Evolutionary conservation across 2,329 filamentous ascomycete genomes (phyloP).

Genomic region (Gremmenia infestans): DNA sequence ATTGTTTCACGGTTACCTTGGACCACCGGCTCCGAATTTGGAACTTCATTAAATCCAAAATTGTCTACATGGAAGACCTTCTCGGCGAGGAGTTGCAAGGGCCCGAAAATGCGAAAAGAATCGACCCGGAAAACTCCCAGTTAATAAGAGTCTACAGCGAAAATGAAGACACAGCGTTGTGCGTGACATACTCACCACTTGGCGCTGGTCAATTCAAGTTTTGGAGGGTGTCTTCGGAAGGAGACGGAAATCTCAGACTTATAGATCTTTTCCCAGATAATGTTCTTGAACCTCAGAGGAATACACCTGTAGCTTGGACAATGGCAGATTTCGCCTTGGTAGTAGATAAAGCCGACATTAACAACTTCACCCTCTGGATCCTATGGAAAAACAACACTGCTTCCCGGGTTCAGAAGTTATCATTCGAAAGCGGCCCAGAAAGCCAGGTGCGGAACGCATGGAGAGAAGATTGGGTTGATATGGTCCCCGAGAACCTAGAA

Average conservation of each 20-base stretch:
- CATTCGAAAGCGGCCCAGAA: constrained; percentile 53
- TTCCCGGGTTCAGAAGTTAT: constrained; percentile 68
- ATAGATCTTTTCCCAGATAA: constrained; percentile 65
- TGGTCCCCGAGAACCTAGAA: constrained; percentile 54
- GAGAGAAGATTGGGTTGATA: constrained; percentile 64
- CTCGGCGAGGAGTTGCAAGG: constrained; percentile 61
- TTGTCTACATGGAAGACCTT: constrained; percentile 73
- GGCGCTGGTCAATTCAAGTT: constrained; percentile 91
- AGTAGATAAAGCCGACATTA: constrained; percentile 45
- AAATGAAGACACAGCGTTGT: constrained; percentile 47
- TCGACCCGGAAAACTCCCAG: constrained; percentile 74
- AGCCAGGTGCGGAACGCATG: constrained; percentile 42
- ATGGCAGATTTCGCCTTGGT: constrained; percentile 70
- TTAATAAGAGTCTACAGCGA: constrained; percentile 68
- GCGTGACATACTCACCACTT: constrained; percentile 83
- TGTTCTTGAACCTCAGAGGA: constrained; percentile 64
- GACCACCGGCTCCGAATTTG: constrained; percentile 87
- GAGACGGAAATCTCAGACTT: constrained; percentile 55
- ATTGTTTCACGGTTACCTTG: constrained; percentile 75
- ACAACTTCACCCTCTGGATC: constrained; percentile 62
- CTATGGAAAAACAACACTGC: constrained; percentile 82
- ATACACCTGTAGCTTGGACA: constrained; percentile 72
- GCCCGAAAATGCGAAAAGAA: constrained; percentile 67
- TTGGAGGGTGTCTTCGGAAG: constrained; percentile 67
- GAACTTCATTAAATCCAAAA: constrained; percentile 77